Conservation (phyloP, 441 rosid genomes). For the Populus hybrid region DNA sequence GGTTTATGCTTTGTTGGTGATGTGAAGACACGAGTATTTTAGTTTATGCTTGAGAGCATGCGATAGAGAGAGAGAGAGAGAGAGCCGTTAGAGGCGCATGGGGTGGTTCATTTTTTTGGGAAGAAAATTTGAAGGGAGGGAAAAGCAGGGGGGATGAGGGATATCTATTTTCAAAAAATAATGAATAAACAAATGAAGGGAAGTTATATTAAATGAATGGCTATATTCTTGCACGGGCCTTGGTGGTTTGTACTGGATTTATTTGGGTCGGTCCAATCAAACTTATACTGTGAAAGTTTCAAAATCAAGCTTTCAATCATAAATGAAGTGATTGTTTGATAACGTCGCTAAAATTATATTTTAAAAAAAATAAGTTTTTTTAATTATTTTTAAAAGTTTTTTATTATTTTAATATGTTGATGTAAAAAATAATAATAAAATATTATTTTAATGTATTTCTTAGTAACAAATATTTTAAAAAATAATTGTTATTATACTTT, state of each 20-base stretch:
- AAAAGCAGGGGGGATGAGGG: conserved; percentile 20
- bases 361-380: too few species aligned
- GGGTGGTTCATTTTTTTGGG: neutral
- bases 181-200: neutral
- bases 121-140: conserved; percentile 37
- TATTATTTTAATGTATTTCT: too few species aligned
- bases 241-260: neutral
- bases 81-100: conserved; percentile 26
- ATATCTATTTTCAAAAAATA: conserved; percentile 24
- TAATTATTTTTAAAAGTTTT: too few species aligned
- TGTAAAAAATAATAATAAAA: too few species aligned
- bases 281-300: too few species aligned
- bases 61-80: neutral
- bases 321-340: too few species aligned
- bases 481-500: fast-evolving
- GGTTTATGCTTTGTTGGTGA: neutral
- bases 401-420: too few species aligned
- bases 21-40: neutral
- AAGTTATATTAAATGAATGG: neutral
- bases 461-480: fast-evolving
- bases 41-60: neutral
- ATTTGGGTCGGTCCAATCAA: neutral
- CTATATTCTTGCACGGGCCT: neutral
- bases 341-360: too few species aligned
- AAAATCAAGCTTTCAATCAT: too few species aligned